Evolutionary conservation across 768 basidiomycete genomes (phyloP).

Genomic region (Agaricus subrufescens): DNA sequence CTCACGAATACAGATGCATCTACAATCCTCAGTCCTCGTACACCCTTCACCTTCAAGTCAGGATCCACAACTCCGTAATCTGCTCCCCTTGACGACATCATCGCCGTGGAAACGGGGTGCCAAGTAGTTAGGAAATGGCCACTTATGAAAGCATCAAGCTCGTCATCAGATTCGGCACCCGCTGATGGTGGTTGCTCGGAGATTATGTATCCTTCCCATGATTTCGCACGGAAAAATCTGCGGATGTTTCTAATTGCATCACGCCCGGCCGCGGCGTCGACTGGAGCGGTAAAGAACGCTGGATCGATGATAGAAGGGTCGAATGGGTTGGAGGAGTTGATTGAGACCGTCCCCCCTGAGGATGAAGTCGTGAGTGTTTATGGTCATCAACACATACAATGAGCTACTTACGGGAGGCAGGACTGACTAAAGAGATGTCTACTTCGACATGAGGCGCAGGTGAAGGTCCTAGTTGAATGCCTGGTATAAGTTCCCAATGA

Average conservation of each 20-base stretch:
- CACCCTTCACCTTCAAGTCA: conserved; percentile 29
- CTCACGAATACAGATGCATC: conserved; percentile 19
- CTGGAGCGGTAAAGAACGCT: not conserved
- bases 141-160: conserved; percentile 13
- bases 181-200: not conserved
- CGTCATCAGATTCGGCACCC: not conserved
- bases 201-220: conserved; percentile 3
- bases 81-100: conserved; percentile 21
- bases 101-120: conserved; percentile 28
- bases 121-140: conserved; percentile 15
- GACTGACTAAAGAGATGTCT: conserved; percentile 3
- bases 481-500: conserved; percentile 16
- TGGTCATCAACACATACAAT: not conserved
- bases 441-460: not conserved
- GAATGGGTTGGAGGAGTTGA: conserved; percentile 13
- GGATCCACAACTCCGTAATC: conserved; percentile 18
- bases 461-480: not conserved
- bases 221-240: conserved; percentile 4
- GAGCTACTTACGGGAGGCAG: conserved; percentile 10
- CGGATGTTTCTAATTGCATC: conserved; percentile 4
- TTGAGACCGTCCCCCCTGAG: conserved; percentile 8
- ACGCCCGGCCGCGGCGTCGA: conserved; percentile 18
- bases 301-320: conserved; percentile 9
- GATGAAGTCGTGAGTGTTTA: not conserved
- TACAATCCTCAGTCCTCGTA: conserved; percentile 29